Percentiles rank a stretch among this genome's conserved stretches.
Conservation (phyloP, 2,329 filamentous ascomycete species). For the Ophiocordyceps camponoti-floridani region DNA sequence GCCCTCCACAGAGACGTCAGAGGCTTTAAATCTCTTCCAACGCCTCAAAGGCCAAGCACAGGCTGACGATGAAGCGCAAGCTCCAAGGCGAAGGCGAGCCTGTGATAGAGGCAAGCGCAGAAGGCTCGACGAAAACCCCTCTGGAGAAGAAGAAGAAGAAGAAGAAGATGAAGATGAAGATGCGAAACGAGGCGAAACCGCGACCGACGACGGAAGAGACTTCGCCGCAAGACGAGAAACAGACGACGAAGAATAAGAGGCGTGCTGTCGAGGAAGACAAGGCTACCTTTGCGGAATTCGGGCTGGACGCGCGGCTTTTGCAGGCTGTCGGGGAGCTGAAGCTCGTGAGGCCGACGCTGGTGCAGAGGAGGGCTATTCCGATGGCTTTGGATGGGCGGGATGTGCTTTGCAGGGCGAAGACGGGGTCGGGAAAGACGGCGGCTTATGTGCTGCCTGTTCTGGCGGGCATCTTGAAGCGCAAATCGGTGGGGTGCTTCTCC, state of each 20-base stretch:
- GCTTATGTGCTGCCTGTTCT: conserved; percentile 85
- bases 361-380: conserved; percentile 78
- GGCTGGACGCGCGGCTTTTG: conserved; percentile 68
- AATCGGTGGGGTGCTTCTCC: conserved; percentile 31
- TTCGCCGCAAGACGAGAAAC: too few species aligned
- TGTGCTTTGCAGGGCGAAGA: conserved; percentile 81
- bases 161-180: background rate
- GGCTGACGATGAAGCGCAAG: conserved; percentile 35
- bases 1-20: too few species aligned
- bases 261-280: conserved; percentile 12
- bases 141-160: conserved; percentile 7
- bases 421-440: conserved; percentile 93
- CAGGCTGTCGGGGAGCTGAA: conserved; percentile 73
- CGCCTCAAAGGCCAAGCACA: too few species aligned
- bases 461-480: conserved; percentile 64
- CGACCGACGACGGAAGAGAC: too few species aligned
- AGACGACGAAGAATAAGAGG: conserved; percentile 6
- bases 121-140: conserved; percentile 7
- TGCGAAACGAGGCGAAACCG: background rate
- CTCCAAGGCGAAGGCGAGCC: conserved; percentile 33
- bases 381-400: conserved; percentile 75
- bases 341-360: conserved; percentile 72
- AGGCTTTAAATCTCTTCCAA: too few species aligned
- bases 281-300: conserved; percentile 54
- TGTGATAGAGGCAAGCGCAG: conserved; percentile 7